Evolutionary conservation across 2,329 filamentous ascomycete genomes (phyloP).

Genomic region (Geosmithia morbida): DNA sequence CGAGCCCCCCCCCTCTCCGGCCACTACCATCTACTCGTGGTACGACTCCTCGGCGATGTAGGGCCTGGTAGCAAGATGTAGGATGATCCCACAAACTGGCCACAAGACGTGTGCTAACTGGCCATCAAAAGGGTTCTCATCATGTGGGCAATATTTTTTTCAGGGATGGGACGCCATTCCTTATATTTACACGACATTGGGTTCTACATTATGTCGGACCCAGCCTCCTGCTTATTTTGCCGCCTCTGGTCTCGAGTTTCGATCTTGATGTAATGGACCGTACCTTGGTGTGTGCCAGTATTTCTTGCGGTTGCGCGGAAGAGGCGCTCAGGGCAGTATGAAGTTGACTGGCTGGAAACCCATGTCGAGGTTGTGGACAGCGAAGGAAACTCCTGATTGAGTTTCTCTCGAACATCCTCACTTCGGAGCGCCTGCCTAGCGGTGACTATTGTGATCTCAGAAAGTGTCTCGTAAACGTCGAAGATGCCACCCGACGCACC

Average conservation of each 20-base stretch:
- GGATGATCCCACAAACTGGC: constrained; percentile 66
- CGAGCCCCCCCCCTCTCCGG: constrained; percentile 30
- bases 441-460: constrained; percentile 72
- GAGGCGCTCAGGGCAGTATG: constrained; percentile 62
- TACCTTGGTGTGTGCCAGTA: constrained; percentile 61
- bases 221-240: constrained; percentile 22
- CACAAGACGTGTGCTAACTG: constrained; percentile 68
- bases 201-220: constrained; percentile 63
- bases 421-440: constrained; percentile 63
- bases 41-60: constrained; percentile 58
- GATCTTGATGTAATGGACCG: constrained; percentile 56
- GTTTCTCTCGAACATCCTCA: constrained; percentile 56
- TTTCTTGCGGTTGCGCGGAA: constrained; percentile 61
- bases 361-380: constrained; percentile 63
- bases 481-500: constrained; percentile 47
- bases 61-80: constrained; percentile 57
- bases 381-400: constrained; percentile 57
- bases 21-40: constrained; percentile 43
- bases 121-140: constrained; percentile 82
- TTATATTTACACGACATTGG: constrained; percentile 68
- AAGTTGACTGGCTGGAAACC: constrained; percentile 75
- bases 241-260: constrained; percentile 53
- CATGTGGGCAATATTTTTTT: constrained; percentile 51
- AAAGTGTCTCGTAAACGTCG: constrained; percentile 52
- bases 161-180: constrained; percentile 51